phyloP scores from a whole-genome alignment of 2,329 filamentous ascomycete genomes.

The Nemania abortiva region DNA sequence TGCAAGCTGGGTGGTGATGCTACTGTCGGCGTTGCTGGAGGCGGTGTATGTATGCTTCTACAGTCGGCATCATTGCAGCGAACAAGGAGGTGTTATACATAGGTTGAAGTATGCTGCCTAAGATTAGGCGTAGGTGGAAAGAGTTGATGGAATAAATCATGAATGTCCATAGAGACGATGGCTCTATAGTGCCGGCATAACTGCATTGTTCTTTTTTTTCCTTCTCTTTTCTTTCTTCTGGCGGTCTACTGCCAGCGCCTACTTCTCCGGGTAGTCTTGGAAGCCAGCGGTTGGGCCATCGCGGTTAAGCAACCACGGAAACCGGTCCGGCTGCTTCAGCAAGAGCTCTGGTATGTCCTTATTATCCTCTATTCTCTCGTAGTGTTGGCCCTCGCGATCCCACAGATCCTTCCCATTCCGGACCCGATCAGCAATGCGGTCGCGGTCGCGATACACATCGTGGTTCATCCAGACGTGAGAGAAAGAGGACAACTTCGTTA shows the following conservation, averaged over 20 bases:
- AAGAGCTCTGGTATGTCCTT: conserved; percentile 65
- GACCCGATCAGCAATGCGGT: conserved; percentile 64
- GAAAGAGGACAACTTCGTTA: conserved; percentile 68
- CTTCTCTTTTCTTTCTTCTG: neutral
- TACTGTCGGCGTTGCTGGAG: neutral
- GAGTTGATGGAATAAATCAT: neutral
- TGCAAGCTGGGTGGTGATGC: neutral
- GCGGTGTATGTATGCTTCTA: no score
- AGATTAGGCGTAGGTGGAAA: neutral
- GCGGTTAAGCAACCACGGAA: conserved; percentile 60
- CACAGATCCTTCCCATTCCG: conserved; percentile 67
- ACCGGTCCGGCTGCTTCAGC: conserved; percentile 54
- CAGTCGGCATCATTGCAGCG: neutral
- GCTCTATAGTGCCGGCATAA: neutral
- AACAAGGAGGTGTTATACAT: neutral
- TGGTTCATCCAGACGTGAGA: conserved; percentile 67
- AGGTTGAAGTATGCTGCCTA: neutral
- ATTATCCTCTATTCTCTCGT: conserved; percentile 63
- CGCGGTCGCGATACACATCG: conserved; percentile 59
- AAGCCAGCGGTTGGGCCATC: conserved; percentile 63
- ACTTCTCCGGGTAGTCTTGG: conserved; percentile 55
- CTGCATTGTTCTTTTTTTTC: neutral
- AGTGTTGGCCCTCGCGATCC: conserved; percentile 62
- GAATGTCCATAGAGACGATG: neutral
- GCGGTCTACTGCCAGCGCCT: neutral